Evolutionary conservation across 257 asterid species (phyloP).

Genomic region (Jaltomata sinuosa): DNA sequence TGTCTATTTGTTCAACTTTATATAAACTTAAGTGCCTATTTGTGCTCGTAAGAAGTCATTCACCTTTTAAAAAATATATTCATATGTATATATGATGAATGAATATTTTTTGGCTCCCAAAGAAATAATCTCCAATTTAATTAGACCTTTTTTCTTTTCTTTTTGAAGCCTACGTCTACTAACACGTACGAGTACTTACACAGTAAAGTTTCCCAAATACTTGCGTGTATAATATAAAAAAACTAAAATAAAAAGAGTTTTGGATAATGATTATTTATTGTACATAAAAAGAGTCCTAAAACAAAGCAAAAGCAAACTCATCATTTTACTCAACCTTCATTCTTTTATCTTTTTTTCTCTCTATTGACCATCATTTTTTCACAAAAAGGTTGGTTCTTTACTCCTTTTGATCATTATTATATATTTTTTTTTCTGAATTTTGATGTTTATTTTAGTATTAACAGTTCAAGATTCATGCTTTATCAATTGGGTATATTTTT

Average conservation of each 20-base stretch:
- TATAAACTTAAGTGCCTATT: too few species aligned
- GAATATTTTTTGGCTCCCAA: too few species aligned
- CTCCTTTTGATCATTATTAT: neutral
- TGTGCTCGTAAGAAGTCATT: too few species aligned
- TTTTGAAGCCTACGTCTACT: neutral
- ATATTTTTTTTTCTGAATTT: neutral
- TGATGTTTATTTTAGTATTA: neutral
- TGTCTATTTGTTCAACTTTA: too few species aligned
- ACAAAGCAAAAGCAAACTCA: conserved; percentile 17
- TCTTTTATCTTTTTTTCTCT: neutral
- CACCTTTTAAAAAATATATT: too few species aligned
- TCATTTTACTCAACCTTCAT: conserved; percentile 13
- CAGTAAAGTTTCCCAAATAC: neutral
- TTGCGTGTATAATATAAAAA: neutral
- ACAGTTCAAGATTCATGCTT: neutral
- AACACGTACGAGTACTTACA: neutral
- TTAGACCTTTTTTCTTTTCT: neutral
- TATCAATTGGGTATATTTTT: neutral
- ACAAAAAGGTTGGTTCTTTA: conserved; percentile 15
- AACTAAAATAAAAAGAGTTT: neutral
- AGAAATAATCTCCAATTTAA: neutral
- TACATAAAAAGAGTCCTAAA: conserved; percentile 6
- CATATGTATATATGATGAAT: too few species aligned
- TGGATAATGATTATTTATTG: conserved; percentile 8
- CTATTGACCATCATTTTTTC: neutral